These are phyloP conservation scores for Galeopsis tetrahit DNA, from an alignment of 257 asterid genomes.

Conservation along the genomic window DNA sequence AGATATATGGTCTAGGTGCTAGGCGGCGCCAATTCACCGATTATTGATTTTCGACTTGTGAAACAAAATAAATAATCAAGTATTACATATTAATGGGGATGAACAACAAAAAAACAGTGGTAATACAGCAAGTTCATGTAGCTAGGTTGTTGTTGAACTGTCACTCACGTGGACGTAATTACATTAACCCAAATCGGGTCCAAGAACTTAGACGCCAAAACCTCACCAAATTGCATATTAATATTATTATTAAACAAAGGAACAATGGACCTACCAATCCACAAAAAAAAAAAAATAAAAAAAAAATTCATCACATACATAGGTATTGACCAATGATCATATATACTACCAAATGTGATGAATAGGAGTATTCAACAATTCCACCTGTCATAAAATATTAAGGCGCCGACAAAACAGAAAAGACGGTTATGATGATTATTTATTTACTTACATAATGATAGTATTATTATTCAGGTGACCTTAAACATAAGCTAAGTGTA, in stretches of 20 bases:
- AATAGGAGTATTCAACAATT: slow-evolving; percentile 23
- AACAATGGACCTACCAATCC: slow-evolving; percentile 26
- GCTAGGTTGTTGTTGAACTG: slow-evolving; percentile 47
- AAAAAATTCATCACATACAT: slow-evolving; percentile 10
- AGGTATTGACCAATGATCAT: slow-evolving; percentile 20
- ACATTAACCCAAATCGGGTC: slow-evolving; percentile 27
- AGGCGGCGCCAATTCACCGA: no score
- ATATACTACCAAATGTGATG: slow-evolving; percentile 22
- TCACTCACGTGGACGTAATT: slow-evolving; percentile 45
- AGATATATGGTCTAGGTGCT: no score
- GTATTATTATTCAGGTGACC: slow-evolving; percentile 38
- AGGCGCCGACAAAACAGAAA: slow-evolving; percentile 63
- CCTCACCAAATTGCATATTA: neutral
- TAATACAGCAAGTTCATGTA: slow-evolving; percentile 22
- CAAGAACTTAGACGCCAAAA: slow-evolving; percentile 38
- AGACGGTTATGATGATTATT: slow-evolving; percentile 26
- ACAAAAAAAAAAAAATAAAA: neutral
- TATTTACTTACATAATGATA: slow-evolving; percentile 13
- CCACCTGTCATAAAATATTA: slow-evolving; percentile 10
- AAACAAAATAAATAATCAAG: neutral
- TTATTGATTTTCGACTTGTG: no score
- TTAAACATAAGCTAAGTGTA: slow-evolving; percentile 43
- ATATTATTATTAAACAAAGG: neutral
- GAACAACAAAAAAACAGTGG: slow-evolving; percentile 27
- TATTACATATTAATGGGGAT: slow-evolving; percentile 9